Percentiles rank a stretch among this genome's conserved stretches.
Conservation (phyloP, 2,329 filamentous ascomycete species). For the Tolypocladium sp. region DNA sequence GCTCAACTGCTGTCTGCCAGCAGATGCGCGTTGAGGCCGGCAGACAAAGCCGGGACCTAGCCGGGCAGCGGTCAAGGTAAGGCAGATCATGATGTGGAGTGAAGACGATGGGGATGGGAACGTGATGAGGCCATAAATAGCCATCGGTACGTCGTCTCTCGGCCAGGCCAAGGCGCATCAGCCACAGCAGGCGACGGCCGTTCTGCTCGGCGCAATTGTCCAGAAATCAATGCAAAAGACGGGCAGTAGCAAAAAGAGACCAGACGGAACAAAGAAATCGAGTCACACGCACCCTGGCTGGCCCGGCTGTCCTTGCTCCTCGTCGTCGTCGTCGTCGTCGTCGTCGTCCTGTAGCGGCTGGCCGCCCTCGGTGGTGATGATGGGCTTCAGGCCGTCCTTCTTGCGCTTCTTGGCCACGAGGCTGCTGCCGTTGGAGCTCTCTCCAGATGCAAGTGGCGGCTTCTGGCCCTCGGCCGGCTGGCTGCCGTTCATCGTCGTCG, state of each 20-base stretch:
- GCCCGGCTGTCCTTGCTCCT: conserved; percentile 21
- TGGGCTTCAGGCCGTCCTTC: conserved; percentile 66
- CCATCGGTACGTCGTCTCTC: neutral
- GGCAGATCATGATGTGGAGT: neutral
- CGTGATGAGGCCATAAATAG: neutral
- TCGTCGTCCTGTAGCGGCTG: conserved; percentile 30
- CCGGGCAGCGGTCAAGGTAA: neutral
- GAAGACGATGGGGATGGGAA: neutral
- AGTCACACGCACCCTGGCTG: conserved; percentile 25
- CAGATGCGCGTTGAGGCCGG: neutral
- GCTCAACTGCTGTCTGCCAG: neutral
- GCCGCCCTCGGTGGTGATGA: conserved; percentile 55
- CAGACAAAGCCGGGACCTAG: neutral
- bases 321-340: conserved; percentile 3
- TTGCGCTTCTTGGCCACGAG: conserved; percentile 57
- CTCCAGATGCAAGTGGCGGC: conserved; percentile 9
- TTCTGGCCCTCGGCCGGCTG: conserved; percentile 22
- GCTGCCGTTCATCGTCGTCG: conserved; percentile 13
- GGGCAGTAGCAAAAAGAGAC: neutral
- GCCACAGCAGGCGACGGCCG: neutral
- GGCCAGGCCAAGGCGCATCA: neutral
- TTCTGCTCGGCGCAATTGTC: neutral
- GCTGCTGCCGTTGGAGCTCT: conserved; percentile 19
- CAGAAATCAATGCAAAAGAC: neutral
- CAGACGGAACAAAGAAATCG: neutral